These are phyloP conservation scores for Yamadazyma taylorii DNA, from an alignment of 1,139 yeast genomes.

Conservation along the genomic window DNA sequence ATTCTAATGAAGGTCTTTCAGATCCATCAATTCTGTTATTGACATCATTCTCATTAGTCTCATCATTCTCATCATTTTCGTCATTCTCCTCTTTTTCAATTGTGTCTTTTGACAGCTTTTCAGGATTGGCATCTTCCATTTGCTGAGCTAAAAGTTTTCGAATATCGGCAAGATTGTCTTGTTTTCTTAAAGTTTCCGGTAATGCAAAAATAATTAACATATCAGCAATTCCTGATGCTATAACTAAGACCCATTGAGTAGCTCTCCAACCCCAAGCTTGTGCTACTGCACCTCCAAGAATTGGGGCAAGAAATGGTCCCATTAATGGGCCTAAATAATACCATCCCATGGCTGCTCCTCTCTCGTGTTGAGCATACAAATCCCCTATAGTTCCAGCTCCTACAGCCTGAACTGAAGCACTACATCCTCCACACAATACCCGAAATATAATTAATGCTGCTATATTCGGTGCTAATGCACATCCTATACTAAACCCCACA, in stretches of 20 bases:
- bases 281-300: slow-evolving; percentile 76
- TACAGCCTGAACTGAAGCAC: slow-evolving; percentile 84
- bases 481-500: slow-evolving; percentile 68
- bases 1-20: slow-evolving; percentile 11
- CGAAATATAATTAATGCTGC: slow-evolving; percentile 66
- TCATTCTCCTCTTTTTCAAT: too few relatives aligned
- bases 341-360: slow-evolving; percentile 81
- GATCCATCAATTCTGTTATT: slow-evolving; percentile 14
- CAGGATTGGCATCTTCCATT: slow-evolving; percentile 15
- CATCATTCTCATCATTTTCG: slow-evolving; percentile 4
- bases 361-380: slow-evolving; percentile 60
- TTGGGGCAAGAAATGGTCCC: slow-evolving; percentile 82
- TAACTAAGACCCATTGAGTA: slow-evolving; percentile 82
- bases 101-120: slow-evolving; percentile 12
- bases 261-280: slow-evolving; percentile 84
- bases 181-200: slow-evolving; percentile 74
- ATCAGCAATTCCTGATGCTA: slow-evolving; percentile 58
- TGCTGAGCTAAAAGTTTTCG: slow-evolving; percentile 34
- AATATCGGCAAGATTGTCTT: slow-evolving; percentile 51
- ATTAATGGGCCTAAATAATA: slow-evolving; percentile 79
- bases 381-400: slow-evolving; percentile 91
- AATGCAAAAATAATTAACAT: slow-evolving; percentile 52
- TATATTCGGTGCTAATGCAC: slow-evolving; percentile 65
- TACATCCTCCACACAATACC: slow-evolving; percentile 73
- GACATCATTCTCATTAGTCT: slow-evolving; percentile 15